phyloP scores from a whole-genome alignment of 768 basidiomycete species.

The Albatrellus ellisii region DNA sequence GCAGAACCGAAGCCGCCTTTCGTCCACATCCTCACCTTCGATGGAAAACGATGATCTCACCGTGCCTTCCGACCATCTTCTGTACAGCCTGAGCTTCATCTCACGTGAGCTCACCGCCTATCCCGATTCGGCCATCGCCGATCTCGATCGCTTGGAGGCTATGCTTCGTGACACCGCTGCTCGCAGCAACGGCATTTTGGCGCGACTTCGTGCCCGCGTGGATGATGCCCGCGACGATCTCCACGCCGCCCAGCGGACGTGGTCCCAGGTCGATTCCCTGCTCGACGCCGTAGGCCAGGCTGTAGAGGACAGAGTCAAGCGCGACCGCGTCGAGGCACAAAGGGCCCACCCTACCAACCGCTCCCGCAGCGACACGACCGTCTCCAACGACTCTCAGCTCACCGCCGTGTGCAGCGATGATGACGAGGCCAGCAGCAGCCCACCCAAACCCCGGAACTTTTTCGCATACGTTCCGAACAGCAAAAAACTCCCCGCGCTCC shows the following conservation, averaged over 20 bases:
- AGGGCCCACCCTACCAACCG: conserved; percentile 13
- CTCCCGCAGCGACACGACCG: conserved; percentile 31
- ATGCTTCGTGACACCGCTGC: conserved; percentile 35
- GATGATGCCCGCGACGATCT: conserved; percentile 39
- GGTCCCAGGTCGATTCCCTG: conserved; percentile 30
- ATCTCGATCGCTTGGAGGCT: conserved; percentile 28
- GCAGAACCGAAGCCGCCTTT: not conserved
- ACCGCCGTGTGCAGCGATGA: conserved; percentile 30
- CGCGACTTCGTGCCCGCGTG: conserved; percentile 38
- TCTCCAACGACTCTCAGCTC: conserved; percentile 53
- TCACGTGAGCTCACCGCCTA: conserved; percentile 21
- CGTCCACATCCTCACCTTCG: conserved; percentile 18
- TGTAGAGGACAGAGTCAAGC: conserved; percentile 30
- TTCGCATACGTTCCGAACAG: no score
- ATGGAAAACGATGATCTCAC: conserved; percentile 32
- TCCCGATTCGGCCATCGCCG: conserved; percentile 23
- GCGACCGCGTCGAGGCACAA: conserved; percentile 19
- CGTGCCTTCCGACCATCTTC: conserved; percentile 27
- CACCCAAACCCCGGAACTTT: no score
- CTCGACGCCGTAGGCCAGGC: conserved; percentile 31
- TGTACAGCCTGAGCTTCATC: conserved; percentile 41
- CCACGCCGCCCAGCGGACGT: conserved; percentile 29
- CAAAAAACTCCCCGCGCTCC: not conserved
- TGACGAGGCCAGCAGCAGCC: not conserved
- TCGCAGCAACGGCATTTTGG: conserved; percentile 31